phyloP scores from a whole-genome alignment of 176 grass and related monocot genomes.

The Cocos nucifera region DNA sequence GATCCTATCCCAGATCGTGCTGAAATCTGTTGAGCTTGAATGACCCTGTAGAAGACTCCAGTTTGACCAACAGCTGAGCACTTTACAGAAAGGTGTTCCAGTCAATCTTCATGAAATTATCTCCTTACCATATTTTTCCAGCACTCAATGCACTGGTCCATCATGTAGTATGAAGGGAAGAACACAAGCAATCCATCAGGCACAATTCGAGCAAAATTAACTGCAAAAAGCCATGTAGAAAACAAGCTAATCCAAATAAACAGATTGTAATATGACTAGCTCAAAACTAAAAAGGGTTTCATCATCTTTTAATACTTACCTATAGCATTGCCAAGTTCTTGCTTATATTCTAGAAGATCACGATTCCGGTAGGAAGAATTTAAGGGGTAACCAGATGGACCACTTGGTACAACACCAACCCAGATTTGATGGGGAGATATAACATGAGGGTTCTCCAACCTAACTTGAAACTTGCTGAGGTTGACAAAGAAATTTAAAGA shows the following conservation, averaged over 20 bases:
- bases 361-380: conserved; percentile 81
- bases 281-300: too few relatives aligned
- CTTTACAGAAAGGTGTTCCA: not conserved
- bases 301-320: conserved; percentile 26
- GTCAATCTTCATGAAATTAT: conserved; percentile 15
- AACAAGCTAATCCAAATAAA: not conserved
- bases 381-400: conserved; percentile 83
- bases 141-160: conserved; percentile 82
- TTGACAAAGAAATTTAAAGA: conserved; percentile 25
- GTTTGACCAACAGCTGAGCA: not conserved
- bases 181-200: conserved; percentile 94
- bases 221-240: conserved; percentile 27
- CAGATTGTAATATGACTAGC: not conserved
- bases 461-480: conserved; percentile 81
- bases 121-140: conserved; percentile 77
- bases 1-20: conserved; percentile 83
- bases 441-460: conserved; percentile 95
- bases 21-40: conserved; percentile 49
- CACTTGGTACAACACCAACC: conserved; percentile 79
- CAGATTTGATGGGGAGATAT: conserved; percentile 87
- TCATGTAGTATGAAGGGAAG: conserved; percentile 99
- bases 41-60: conserved; percentile 46
- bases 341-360: conserved; percentile 85
- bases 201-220: conserved; percentile 94
- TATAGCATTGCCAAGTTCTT: conserved; percentile 85